Conservation (phyloP, 2,329 filamentous ascomycete genomes). For the Xylaria hypoxylon region DNA sequence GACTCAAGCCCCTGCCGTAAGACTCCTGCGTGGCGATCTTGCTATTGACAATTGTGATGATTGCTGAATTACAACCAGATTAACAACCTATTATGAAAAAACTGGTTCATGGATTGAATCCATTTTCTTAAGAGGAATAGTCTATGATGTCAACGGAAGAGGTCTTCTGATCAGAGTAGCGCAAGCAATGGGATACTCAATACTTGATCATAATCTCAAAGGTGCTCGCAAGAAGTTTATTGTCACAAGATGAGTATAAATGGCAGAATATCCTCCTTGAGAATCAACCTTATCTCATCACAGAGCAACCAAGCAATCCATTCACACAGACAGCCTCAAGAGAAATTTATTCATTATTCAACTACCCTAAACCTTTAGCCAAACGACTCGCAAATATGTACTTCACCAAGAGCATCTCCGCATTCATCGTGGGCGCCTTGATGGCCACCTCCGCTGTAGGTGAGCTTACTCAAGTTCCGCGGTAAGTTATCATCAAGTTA, state of each 20-base stretch:
- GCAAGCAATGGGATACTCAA: neutral
- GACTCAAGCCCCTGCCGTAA: neutral
- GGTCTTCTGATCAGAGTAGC: neutral
- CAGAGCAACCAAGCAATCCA: neutral
- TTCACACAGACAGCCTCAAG: neutral
- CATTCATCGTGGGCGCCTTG: constrained; percentile 16
- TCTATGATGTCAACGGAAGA: constrained; percentile 22
- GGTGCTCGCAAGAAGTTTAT: neutral
- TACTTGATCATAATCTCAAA: neutral
- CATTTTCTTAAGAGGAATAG: neutral
- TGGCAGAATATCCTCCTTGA: neutral
- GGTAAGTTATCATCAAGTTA: neutral
- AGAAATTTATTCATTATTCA: neutral
- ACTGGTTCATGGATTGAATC: constrained; percentile 4
- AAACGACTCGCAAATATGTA: constrained; percentile 10
- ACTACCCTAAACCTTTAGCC: neutral
- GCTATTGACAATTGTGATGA: neutral
- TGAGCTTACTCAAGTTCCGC: constrained; percentile 12
- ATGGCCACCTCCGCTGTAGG: constrained; percentile 13
- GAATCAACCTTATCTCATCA: neutral
- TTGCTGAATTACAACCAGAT: neutral
- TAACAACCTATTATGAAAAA: neutral
- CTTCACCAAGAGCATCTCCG: constrained; percentile 19
- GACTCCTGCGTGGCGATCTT: constrained; percentile 5
- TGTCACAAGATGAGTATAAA: constrained; percentile 8